A percentile compares a stretch with the other conserved stretches of the same genome.
Evolutionary conservation across 257 asterid species (phyloP).

Genomic region (Ilex asprella): DNA sequence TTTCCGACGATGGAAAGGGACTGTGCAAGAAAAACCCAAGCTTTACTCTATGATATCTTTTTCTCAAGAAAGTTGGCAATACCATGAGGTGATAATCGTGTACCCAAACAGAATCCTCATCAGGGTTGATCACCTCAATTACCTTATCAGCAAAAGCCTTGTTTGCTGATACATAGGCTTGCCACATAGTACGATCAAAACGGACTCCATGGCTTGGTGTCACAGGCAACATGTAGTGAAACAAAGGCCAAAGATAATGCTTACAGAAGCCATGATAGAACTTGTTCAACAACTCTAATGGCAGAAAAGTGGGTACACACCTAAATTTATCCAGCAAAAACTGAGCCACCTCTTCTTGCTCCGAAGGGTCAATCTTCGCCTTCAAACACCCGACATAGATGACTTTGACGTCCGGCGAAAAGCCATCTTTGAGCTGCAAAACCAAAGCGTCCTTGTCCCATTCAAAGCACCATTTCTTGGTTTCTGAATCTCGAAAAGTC

Average conservation of each 20-base stretch:
- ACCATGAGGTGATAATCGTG: slow-evolving; percentile 1
- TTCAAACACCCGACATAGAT: background rate
- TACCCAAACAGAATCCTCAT: background rate
- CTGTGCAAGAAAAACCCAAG: slow-evolving; percentile 5
- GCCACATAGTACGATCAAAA: background rate
- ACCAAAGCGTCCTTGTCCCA: background rate
- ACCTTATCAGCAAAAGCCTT: background rate
- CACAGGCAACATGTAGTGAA: slow-evolving; percentile 3
- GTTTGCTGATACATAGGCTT: background rate
- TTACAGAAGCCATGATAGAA: slow-evolving; percentile 4
- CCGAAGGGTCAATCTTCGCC: background rate
- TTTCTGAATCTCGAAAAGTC: background rate
- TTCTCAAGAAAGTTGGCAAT: slow-evolving; percentile 2
- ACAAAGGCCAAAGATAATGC: slow-evolving; percentile 1
- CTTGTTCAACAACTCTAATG: background rate
- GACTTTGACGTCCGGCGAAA: background rate
- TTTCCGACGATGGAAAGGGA: slow-evolving; percentile 1
- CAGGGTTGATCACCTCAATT: background rate
- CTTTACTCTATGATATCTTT: background rate
- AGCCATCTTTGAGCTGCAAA: slow-evolving; percentile 1
- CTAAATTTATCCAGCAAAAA: background rate
- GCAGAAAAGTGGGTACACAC: background rate
- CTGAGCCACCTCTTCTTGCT: slow-evolving; percentile 1
- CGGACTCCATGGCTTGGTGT: background rate
- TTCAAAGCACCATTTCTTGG: background rate